Conservation (phyloP, 1,139 yeast species). For the Ogataea hybrid region DNA sequence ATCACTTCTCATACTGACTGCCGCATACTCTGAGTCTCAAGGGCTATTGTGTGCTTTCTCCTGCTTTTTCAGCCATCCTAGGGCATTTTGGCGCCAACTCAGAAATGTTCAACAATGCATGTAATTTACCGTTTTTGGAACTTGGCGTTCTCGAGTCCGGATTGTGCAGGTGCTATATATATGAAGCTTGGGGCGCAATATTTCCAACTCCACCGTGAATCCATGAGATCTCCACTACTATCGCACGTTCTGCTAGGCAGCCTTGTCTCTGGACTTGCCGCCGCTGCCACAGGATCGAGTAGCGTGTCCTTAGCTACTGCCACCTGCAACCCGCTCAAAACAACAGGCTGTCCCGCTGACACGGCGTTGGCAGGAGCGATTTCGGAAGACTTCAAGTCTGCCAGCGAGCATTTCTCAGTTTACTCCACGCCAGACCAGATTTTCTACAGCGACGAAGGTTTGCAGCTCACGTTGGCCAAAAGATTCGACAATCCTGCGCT, state of each 20-base stretch:
- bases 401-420: constrained; percentile 42
- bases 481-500: constrained; percentile 75
- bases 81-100: not conserved
- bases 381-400: constrained; percentile 44
- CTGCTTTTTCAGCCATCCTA: not conserved
- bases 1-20: too few relatives aligned
- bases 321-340: constrained; percentile 41
- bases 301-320: constrained; percentile 23
- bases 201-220: not conserved
- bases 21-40: too few relatives aligned
- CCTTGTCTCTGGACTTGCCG: not conserved
- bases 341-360: constrained; percentile 42
- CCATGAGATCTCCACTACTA: constrained; percentile 1
- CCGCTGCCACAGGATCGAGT: constrained; percentile 1
- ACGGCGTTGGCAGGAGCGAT: constrained; percentile 57
- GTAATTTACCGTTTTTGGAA: constrained; percentile 10
- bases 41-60: not conserved
- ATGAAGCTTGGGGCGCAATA: constrained; percentile 2
- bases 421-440: constrained; percentile 38
- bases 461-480: constrained; percentile 55
- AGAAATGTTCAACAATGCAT: not conserved
- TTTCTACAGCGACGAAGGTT: constrained; percentile 49
- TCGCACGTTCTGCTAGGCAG: not conserved
- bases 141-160: constrained; percentile 7
- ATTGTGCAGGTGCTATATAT: constrained; percentile 8